Base-by-base conservation (phyloP, 208 protist genomes). In the Leishmania major region DNA sequence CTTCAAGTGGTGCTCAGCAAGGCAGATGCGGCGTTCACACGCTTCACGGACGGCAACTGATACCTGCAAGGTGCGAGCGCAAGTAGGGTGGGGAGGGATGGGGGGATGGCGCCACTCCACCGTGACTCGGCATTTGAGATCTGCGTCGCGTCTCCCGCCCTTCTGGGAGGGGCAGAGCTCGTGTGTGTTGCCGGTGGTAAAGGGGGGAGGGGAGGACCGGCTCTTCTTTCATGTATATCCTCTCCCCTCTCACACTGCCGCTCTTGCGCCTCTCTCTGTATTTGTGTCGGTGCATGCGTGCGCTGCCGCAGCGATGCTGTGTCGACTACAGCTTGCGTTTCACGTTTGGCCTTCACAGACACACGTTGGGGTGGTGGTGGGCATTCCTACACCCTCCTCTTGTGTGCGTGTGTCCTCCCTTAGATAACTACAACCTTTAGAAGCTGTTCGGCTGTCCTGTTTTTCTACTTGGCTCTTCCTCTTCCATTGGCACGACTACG, bases 401-500 rank as follows among this genome's bases (percentile, higher is more conserved):
- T 62, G 25, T 62, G 25, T 59, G 59, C 3, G n/a, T 69, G 31
- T 17, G 2, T 13, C 62, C 62, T 69, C 62, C 1, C 31, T 25
- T 15, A 69, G 62, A 17, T 40, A 69, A 10, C 62, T 69, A 31
- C 62, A 69, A 5, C 31, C 84, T 80, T 78, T 53, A 69, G 75
- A 60, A 7, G 17, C 60, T 28, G 5, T 64, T 64, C 28, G 59
- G n/a, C 59, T 62, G 57, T 31, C n/a, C 35, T 64, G 2, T 55
- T 15, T 64, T 22, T 15, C 19, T 22, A 22, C 51, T 55, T 55
- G 51, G 17, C 51, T n/a, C 51, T 66, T 66, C 37, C 59, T 45
- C 66, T 74, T 77, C 40, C 37, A 53, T 67, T 35, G 84, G 84
- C 73, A 62, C 37, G 22, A 43, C 69, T 82, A 70, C 80, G 2